These are phyloP conservation scores for Nidularia pulvinata DNA, from an alignment of 768 basidiomycete genomes.

Conservation along the genomic window DNA sequence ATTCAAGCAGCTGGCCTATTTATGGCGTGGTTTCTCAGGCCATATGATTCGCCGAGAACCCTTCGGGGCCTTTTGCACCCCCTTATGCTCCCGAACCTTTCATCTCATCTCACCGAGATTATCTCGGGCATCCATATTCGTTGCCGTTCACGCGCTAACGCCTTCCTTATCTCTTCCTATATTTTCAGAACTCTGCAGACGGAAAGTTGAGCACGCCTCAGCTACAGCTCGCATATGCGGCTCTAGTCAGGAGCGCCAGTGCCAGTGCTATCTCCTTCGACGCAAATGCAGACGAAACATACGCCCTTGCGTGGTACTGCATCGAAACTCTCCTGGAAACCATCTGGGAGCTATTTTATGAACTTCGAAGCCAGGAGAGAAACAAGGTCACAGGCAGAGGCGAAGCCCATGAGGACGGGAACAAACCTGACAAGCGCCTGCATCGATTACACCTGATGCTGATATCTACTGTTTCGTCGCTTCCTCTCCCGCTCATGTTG, in stretches of 20 bases:
- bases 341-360: constrained; percentile 30
- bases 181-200: constrained; percentile 58
- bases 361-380: constrained; percentile 15
- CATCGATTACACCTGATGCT: constrained; percentile 68
- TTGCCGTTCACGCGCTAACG: not conserved
- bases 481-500: constrained; percentile 57
- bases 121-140: not conserved
- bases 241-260: constrained; percentile 63
- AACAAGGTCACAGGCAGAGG: constrained; percentile 15
- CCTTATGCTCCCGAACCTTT: not conserved
- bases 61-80: not conserved
- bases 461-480: constrained; percentile 62
- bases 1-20: not conserved
- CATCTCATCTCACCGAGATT: not conserved
- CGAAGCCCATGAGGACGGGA: constrained; percentile 5
- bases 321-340: constrained; percentile 52
- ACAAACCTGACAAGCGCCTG: constrained; percentile 19
- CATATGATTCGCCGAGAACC: not conserved
- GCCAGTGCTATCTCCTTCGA: constrained; percentile 25
- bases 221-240: constrained; percentile 73
- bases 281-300: constrained; percentile 17
- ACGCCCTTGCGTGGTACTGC: constrained; percentile 70
- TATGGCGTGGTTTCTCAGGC: not conserved
- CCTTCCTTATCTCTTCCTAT: not conserved
- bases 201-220: constrained; percentile 63